phyloP scores from a whole-genome alignment of 768 basidiomycete species.

The Rickenella mellea region DNA sequence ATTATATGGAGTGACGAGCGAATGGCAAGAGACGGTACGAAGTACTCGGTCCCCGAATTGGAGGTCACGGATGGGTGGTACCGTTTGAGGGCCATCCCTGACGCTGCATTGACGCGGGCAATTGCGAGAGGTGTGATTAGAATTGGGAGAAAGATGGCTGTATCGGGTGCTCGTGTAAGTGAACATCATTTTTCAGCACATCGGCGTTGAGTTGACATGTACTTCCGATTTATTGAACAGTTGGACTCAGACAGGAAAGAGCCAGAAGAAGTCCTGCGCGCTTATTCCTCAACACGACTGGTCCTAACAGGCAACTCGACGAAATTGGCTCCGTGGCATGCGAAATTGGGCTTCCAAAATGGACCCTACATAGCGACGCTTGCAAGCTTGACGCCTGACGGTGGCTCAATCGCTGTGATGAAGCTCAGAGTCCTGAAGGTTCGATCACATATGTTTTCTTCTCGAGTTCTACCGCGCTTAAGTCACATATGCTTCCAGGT shows the following conservation, averaged over 20 bases:
- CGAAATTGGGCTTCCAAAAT: slow-evolving; percentile 71
- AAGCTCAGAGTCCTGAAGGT: slow-evolving; percentile 69
- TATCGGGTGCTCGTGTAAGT: slow-evolving; percentile 72
- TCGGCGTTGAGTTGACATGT: not conserved
- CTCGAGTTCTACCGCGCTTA: not conserved
- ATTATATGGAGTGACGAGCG: slow-evolving; percentile 45
- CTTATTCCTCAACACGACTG: slow-evolving; percentile 58
- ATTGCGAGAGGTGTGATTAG: slow-evolving; percentile 53
- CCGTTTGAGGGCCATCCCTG: slow-evolving; percentile 65
- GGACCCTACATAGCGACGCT: slow-evolving; percentile 66
- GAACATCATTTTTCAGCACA: not conserved
- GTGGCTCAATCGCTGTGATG: slow-evolving; percentile 67
- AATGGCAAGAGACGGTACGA: slow-evolving; percentile 26
- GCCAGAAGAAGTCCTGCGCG: slow-evolving; percentile 74
- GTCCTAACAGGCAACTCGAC: slow-evolving; percentile 77
- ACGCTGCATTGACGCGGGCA: slow-evolving; percentile 64
- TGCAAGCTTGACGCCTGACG: slow-evolving; percentile 70
- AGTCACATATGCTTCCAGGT: slow-evolving; percentile 25
- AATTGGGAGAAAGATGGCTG: slow-evolving; percentile 75
- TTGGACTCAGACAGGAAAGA: slow-evolving; percentile 65
- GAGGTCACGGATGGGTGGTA: slow-evolving; percentile 99
- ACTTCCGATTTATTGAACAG: slow-evolving; percentile 24
- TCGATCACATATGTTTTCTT: slow-evolving; percentile 1
- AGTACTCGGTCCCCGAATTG: slow-evolving; percentile 44
- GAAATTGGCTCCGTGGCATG: slow-evolving; percentile 80